Conservation (phyloP, 176 grass and related monocot species). For the Stipa capillata region DNA sequence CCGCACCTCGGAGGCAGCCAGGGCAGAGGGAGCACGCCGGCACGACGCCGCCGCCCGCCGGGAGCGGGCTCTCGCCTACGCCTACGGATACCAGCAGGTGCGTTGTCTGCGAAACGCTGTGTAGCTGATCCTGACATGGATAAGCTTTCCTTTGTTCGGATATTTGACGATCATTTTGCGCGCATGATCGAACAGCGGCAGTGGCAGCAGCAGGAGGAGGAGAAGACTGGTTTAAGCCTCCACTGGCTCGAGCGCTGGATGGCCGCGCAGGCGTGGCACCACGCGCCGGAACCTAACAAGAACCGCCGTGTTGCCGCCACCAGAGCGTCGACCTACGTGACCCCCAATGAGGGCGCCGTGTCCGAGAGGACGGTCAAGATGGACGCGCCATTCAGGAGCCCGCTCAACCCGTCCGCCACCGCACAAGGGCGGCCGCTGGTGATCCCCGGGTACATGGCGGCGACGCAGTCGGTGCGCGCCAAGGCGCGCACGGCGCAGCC, state of each 20-base stretch:
- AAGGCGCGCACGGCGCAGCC: conserved; percentile 35
- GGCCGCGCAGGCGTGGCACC: conserved; percentile 4
- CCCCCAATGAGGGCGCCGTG: conserved; percentile 29
- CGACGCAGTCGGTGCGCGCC: conserved; percentile 62
- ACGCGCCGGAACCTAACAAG: not conserved
- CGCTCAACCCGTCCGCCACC: conserved; percentile 8
- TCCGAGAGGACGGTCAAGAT: conserved; percentile 77
- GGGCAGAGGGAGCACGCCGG: conserved; percentile 26
- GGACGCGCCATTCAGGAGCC: conserved; percentile 27
- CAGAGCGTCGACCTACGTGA: conserved; percentile 28
- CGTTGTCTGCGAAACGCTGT: not conserved
- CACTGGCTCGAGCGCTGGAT: conserved; percentile 54
- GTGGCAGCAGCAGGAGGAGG: conserved; percentile 40
- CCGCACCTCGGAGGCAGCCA: conserved; percentile 39
- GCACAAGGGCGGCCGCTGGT: not conserved
- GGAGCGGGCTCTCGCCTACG: conserved; percentile 67
- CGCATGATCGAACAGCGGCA: not conserved
- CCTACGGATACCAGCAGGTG: conserved; percentile 45
- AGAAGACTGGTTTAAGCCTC: conserved; percentile 40
- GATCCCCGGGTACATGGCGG: conserved; percentile 76
- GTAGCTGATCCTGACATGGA: not conserved
- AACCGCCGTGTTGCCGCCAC: not conserved
- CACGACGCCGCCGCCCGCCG: conserved; percentile 42
- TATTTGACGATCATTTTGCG: no score
- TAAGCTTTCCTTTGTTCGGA: not conserved